Base-by-base conservation (phyloP, 2,329 filamentous ascomycete species). In the Dactylonectria macrodidyma region DNA sequence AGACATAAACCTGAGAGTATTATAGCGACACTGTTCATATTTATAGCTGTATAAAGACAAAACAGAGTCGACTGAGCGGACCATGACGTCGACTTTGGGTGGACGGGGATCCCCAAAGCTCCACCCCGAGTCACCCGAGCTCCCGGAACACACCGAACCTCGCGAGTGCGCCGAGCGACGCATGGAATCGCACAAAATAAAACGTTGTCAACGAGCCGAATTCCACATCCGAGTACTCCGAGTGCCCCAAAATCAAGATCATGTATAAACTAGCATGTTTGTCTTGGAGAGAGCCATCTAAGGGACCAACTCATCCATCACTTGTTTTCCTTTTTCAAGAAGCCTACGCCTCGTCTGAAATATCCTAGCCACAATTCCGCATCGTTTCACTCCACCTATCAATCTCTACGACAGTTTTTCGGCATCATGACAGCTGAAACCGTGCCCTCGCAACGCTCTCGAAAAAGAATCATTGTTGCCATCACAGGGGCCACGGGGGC, bases 401-500 rank as follows among this genome's bases (percentile, higher is more conserved):
- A 44, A 8, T n/a, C 41, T 30, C 6, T n/a, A n/a, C 16, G n/a
- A 41, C 38, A 41, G 38, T 6, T 3, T n/a, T 24, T 12, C 16
- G 7, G n/a, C 16, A 16, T 19, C 24, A 51, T 26, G 14, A 2
- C 41, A 44, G n/a, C 1, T n/a, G 36, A 48, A 48, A 51, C 8
- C n/a, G 24, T 51, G 26, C 24, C 48, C 9, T 26, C 24, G 12
- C 12, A 12, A 16, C 48, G 30, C 24, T 26, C 22, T 5, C 24
- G 48, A 51, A 70, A 68, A 41, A 62, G 51, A 50, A 71, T 73
- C 26, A 59, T 73, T 24, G 68, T 73, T 11, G 71, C 71, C 55
- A 67, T 73, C 47, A 73, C 71, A 2, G 71, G 71, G 26, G 71
- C 71, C 30, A 73, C 70, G 2, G 71, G 70, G 12, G 66, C 71